Conservation (phyloP, 2,329 filamentous ascomycete species). For the Diaporthe caulivora region DNA sequence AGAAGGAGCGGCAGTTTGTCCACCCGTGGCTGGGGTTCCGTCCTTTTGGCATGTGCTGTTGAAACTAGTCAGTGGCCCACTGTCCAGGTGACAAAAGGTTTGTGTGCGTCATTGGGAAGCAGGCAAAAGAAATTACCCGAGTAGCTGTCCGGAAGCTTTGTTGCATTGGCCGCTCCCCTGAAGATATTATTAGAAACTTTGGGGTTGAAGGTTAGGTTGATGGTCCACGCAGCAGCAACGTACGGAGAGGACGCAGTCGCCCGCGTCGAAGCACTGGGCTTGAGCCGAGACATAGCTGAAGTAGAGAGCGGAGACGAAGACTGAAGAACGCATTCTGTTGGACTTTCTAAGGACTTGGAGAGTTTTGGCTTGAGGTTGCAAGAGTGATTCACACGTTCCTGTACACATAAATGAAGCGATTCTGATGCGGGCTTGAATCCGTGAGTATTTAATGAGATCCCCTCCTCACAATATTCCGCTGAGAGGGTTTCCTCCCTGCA, state of each 20-base stretch:
- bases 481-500: neutral
- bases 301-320: neutral
- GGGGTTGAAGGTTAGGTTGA: neutral
- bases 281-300: conserved; percentile 7
- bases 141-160: conserved; percentile 5
- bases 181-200: neutral
- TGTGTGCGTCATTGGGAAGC: neutral
- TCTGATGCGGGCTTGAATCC: neutral
- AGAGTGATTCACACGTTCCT: neutral
- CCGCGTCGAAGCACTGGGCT: conserved; percentile 6
- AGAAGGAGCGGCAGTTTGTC: neutral
- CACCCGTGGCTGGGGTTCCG: neutral
- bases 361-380: neutral
- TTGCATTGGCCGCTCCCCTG: neutral
- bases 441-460: neutral
- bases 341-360: neutral
- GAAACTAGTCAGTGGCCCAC: neutral
- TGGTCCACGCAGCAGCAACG: neutral
- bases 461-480: too few species aligned
- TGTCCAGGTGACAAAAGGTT: neutral
- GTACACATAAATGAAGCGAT: neutral
- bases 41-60: neutral
- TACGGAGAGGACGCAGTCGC: neutral
- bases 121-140: neutral
- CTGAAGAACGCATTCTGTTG: neutral